A percentile compares a stretch with the other conserved stretches of the same genome.
Evolutionary conservation across 257 asterid species (phyloP).

Genomic region (Solanum corneliomulleri): DNA sequence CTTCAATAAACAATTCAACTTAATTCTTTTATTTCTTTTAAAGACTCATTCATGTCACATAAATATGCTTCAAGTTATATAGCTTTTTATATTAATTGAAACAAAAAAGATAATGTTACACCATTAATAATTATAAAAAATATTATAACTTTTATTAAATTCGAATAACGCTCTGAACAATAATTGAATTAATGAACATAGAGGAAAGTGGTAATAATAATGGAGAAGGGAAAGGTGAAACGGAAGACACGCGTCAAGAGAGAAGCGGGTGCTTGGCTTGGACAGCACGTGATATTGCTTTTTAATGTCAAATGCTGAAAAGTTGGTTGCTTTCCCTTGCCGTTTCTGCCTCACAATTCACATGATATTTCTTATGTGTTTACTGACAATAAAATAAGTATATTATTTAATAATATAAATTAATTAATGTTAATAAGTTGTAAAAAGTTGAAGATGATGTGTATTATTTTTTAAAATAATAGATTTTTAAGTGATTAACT

Average conservation of each 20-base stretch:
- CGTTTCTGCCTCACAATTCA: conserved; percentile 5
- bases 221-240: neutral
- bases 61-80: neutral
- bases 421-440: too few species aligned
- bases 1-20: neutral
- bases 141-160: too few species aligned
- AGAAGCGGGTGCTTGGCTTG: neutral
- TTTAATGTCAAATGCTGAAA: neutral
- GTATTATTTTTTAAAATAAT: too few species aligned
- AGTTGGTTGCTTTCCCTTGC: conserved; percentile 5
- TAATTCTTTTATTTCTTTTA: too few species aligned
- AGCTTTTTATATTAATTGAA: too few species aligned
- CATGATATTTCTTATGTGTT: neutral
- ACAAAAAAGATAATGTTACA: too few species aligned
- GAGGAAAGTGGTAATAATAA: neutral
- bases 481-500: too few species aligned
- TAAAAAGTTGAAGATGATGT: too few species aligned
- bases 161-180: fast-evolving
- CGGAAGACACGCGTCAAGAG: conserved; percentile 8
- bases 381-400: too few species aligned
- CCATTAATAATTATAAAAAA: neutral
- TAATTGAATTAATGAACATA: neutral
- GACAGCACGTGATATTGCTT: conserved; percentile 5
- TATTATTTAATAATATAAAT: too few species aligned
- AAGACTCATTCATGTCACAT: neutral